Evolutionary conservation across 2,329 filamentous ascomycete genomes (phyloP).

Genomic region (Diaporthe vexans): DNA sequence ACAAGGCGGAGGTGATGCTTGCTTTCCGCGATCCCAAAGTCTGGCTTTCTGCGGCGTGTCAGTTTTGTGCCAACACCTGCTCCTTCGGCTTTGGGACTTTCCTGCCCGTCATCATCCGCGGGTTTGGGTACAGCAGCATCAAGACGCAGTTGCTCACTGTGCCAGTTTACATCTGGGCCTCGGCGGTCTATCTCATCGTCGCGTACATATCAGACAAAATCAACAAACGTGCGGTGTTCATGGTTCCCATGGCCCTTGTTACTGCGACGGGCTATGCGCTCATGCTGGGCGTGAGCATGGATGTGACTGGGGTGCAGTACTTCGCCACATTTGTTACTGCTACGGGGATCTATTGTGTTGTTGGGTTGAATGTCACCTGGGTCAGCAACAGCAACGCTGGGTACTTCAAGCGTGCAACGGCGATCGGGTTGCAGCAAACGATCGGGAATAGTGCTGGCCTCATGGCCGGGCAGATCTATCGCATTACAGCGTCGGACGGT

Average conservation of each 20-base stretch:
- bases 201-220: slow-evolving; percentile 62
- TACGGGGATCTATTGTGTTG: slow-evolving; percentile 61
- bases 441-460: slow-evolving; percentile 62
- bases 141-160: slow-evolving; percentile 68
- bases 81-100: slow-evolving; percentile 72
- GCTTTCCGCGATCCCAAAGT: slow-evolving; percentile 65
- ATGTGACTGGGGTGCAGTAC: slow-evolving; percentile 63
- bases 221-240: slow-evolving; percentile 55
- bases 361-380: slow-evolving; percentile 63
- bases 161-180: slow-evolving; percentile 68
- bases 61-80: slow-evolving; percentile 66
- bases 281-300: slow-evolving; percentile 57
- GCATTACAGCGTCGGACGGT: slow-evolving; percentile 44
- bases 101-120: slow-evolving; percentile 67
- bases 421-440: slow-evolving; percentile 61
- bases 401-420: slow-evolving; percentile 61
- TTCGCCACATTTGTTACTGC: slow-evolving; percentile 64
- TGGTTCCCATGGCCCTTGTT: slow-evolving; percentile 69
- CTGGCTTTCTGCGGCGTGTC: slow-evolving; percentile 55
- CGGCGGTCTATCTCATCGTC: slow-evolving; percentile 58
- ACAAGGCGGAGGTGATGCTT: slow-evolving; percentile 63
- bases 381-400: slow-evolving; percentile 60
- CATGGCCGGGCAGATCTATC: slow-evolving; percentile 56
- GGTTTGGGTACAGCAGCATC: slow-evolving; percentile 65
- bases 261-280: slow-evolving; percentile 65